Percentiles rank a stretch among this genome's conserved stretches.
These are phyloP conservation scores for Cucurbita ficifolia DNA, from an alignment of 306 rosid species.

Conservation along the genomic window DNA sequence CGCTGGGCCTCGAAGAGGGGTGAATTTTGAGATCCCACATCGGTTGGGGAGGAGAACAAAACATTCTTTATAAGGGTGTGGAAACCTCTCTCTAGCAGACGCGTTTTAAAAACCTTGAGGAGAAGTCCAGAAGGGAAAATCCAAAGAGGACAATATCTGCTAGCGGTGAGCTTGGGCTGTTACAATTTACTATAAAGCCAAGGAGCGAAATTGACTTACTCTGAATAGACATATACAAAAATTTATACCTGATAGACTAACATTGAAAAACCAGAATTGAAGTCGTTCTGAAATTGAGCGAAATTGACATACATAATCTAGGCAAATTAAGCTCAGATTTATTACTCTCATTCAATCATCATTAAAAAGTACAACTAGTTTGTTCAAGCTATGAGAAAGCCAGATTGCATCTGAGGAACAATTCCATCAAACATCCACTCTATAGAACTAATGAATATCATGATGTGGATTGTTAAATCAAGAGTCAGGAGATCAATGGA, in stretches of 20 bases:
- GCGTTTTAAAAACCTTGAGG: too few species aligned
- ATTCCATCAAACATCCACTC: not conserved
- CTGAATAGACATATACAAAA: not conserved
- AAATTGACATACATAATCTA: not conserved
- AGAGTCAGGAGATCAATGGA: not conserved
- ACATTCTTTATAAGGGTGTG: too few species aligned
- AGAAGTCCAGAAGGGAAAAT: too few species aligned
- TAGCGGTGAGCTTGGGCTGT: too few species aligned
- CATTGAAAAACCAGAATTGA: not conserved
- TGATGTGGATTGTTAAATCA: not conserved
- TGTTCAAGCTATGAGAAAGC: not conserved
- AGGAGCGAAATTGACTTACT: too few species aligned
- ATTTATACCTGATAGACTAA: not conserved
- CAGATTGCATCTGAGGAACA: not conserved
- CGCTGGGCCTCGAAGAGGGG: too few species aligned
- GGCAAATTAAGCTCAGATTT: not conserved
- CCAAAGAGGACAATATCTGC: too few species aligned
- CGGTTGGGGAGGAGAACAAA: too few species aligned
- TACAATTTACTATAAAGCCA: too few species aligned
- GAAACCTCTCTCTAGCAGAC: too few species aligned
- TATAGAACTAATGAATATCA: not conserved
- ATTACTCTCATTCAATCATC: not conserved
- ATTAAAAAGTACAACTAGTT: not conserved
- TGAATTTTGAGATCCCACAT: too few species aligned
- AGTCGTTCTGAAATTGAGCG: not conserved